phyloP scores from a whole-genome alignment of 129 eudicot genomes.

The Flaveria bidentis region DNA sequence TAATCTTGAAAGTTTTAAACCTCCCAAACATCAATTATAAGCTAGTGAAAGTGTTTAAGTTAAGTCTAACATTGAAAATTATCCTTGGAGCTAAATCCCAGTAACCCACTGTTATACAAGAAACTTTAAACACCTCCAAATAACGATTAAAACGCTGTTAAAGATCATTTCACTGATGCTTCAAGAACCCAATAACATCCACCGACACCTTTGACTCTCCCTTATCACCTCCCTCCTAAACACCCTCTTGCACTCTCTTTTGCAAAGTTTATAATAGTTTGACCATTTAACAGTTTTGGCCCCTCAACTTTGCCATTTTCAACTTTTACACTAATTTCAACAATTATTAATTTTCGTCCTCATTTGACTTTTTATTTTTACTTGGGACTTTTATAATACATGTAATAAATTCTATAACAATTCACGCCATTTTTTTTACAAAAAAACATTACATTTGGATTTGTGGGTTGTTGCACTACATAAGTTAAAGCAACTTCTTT shows the following conservation, averaged over 20 bases:
- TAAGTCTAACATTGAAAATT: background rate
- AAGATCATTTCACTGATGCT: background rate
- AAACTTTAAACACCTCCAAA: background rate
- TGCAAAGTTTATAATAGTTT: background rate
- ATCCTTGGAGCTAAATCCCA: background rate
- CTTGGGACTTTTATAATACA: background rate
- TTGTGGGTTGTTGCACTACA: slow-evolving; percentile 4
- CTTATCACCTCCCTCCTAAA: background rate
- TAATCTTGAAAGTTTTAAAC: background rate
- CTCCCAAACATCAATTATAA: background rate
- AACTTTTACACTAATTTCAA: background rate
- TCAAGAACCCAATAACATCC: too few species aligned
- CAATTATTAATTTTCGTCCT: background rate
- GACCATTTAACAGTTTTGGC: background rate
- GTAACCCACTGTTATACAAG: background rate
- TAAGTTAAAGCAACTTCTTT: slow-evolving; percentile 29
- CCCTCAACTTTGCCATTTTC: too few species aligned
- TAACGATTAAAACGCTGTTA: background rate
- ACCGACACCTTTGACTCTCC: background rate
- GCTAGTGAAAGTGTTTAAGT: background rate
- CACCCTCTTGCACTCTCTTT: background rate
- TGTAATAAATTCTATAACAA: background rate
- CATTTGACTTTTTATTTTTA: background rate
- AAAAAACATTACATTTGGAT: background rate
- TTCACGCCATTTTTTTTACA: background rate